phyloP scores from a whole-genome alignment of 2,329 filamentous ascomycete genomes.

The Aspergillus jensenii region DNA sequence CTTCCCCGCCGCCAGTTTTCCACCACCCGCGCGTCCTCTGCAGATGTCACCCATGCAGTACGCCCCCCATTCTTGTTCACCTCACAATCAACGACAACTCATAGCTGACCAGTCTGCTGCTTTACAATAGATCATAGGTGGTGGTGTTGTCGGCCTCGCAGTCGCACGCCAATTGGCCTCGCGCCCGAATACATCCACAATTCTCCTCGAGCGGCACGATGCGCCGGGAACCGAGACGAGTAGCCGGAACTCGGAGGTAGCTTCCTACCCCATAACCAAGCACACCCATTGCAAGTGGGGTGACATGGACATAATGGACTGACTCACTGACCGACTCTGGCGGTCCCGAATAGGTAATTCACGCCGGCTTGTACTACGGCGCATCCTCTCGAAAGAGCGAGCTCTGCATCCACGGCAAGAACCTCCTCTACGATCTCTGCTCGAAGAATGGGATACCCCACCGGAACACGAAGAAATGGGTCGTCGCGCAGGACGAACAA shows the following conservation, averaged over 20 bases:
- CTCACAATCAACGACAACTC: background rate
- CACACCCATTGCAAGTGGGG: background rate
- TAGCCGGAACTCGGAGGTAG: slow-evolving; percentile 81
- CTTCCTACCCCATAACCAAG: background rate
- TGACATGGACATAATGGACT: background rate
- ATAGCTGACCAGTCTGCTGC: background rate
- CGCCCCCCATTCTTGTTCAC: background rate
- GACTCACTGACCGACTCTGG: background rate
- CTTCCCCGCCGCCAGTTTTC: slow-evolving; percentile 41
- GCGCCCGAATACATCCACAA: slow-evolving; percentile 61
- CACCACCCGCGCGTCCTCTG: slow-evolving; percentile 38
- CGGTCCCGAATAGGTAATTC: slow-evolving; percentile 67
- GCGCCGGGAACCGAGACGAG: slow-evolving; percentile 81
- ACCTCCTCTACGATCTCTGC: slow-evolving; percentile 79
- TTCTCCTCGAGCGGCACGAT: slow-evolving; percentile 78
- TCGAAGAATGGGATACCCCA: slow-evolving; percentile 65
- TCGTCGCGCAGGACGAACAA: slow-evolving; percentile 76
- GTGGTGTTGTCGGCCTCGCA: slow-evolving; percentile 75
- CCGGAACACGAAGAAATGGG: slow-evolving; percentile 84
- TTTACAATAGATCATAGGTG: slow-evolving; percentile 59
- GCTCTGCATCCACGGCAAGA: slow-evolving; percentile 76
- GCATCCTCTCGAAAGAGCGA: slow-evolving; percentile 72
- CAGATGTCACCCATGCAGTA: slow-evolving; percentile 65
- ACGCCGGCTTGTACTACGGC: slow-evolving; percentile 92
- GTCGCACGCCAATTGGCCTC: slow-evolving; percentile 70